Percentiles rank a stretch among this genome's conserved stretches.
These are phyloP conservation scores for Boletus fagicola DNA, from an alignment of 768 basidiomycete species.

Conservation along the genomic window DNA sequence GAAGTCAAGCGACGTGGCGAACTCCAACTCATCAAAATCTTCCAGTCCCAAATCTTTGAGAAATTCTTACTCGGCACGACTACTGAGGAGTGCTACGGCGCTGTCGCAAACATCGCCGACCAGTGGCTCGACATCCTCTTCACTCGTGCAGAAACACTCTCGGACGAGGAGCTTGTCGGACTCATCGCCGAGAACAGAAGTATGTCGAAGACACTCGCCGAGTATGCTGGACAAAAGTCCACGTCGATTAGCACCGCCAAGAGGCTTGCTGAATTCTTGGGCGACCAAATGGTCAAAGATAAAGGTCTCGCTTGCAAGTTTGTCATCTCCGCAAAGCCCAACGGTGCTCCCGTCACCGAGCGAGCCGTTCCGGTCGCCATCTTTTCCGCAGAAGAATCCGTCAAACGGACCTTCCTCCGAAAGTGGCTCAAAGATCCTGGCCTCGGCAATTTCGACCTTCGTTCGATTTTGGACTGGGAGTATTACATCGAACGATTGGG, in stretches of 20 bases:
- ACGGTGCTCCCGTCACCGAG: conserved; percentile 94
- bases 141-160: conserved; percentile 77
- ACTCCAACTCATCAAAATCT: conserved; percentile 97
- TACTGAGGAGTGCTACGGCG: conserved; percentile 92
- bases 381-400: conserved; percentile 90
- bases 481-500: conserved; percentile 98
- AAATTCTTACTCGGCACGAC: conserved; percentile 93
- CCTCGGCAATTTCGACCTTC: conserved; percentile 82
- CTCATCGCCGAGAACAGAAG: conserved; percentile 98
- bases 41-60: conserved; percentile 98
- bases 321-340: conserved; percentile 93
- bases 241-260: conserved; percentile 97
- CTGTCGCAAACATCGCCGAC: conserved; percentile 90
- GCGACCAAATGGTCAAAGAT: conserved; percentile 99
- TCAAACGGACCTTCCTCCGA: conserved; percentile 87
- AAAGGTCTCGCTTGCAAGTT: conserved; percentile 99
- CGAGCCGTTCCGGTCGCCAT: conserved; percentile 96
- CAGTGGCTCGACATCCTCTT: conserved; percentile 97
- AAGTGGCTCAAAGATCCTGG: conserved; percentile 97
- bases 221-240: conserved; percentile 95
- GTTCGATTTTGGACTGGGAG: conserved; percentile 94
- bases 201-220: conserved; percentile 95
- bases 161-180: conserved; percentile 91
- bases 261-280: conserved; percentile 93
- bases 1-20: conserved; percentile 98